Base-by-base conservation (phyloP, 2,329 filamentous ascomycete genomes). In the Dryadomyces quercivorus region DNA sequence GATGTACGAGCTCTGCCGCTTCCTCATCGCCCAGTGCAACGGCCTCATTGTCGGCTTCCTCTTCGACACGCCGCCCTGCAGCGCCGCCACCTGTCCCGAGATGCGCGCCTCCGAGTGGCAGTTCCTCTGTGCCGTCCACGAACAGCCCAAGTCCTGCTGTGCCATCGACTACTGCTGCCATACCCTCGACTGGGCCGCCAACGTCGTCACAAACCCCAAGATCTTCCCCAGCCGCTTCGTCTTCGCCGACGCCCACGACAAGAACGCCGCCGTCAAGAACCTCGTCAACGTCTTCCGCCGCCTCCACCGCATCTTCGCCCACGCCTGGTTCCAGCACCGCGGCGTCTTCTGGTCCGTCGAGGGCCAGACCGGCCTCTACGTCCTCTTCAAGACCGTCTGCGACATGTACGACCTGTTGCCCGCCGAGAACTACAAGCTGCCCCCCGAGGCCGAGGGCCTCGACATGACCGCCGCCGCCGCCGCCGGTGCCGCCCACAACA, bases 31-130 rank as follows among this genome's bases (percentile, higher is more conserved):
- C 61, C 91, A 96, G 70, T 92, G 89, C 67, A 98, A 98, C 72
- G 83, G 84, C 59, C 80, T 98, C 55, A 88, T 97, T 61, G 84
- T 95, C 56, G 89, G 88, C 59, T 92, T 98, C 64, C 89, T 98
- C 63, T 88, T 90, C 66, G 93, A 97, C 69, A 78, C 77, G 46
- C 92, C 92, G 7, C 85, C 92, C 3, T 98, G 93, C 72, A 95
- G 89, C 57, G 81, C 87, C 15, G 76, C 78, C 59, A 96, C 93
- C 1, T 98, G 93, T 65, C 90, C 91, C 36, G 93, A 98, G 71
- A 98, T 98, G 93, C 90, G 93, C 65, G 93, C 93, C 2, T 93
- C 88, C 34, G 92, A 98, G 73, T 98, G 93, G 93, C 93, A 98
- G 71, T 98, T 97, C 65, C 81, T 98, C 50, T 98, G 93, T 72